phyloP scores from a whole-genome alignment of 2,329 filamentous ascomycete genomes.

The Volutella citrinella region DNA sequence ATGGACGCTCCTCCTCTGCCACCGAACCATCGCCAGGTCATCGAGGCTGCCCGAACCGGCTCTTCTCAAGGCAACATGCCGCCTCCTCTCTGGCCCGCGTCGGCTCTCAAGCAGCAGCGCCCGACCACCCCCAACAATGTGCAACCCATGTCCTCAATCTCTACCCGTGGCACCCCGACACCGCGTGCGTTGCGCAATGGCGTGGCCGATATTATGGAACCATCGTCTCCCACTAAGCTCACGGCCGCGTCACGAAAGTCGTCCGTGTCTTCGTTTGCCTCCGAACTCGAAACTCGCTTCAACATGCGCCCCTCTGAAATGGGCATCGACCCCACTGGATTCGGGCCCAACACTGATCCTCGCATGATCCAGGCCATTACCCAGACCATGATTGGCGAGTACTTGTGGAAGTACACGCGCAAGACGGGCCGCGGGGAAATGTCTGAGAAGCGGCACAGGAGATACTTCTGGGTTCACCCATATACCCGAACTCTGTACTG shows the following conservation, averaged over 20 bases:
- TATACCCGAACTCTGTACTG: conserved; percentile 97
- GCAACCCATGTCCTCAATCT: conserved; percentile 42
- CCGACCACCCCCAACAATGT: conserved; percentile 60
- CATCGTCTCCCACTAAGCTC: conserved; percentile 47
- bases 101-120: conserved; percentile 54
- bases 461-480: conserved; percentile 99
- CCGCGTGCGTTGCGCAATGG: conserved; percentile 48
- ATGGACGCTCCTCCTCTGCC: conserved; percentile 69
- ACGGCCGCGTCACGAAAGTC: conserved; percentile 51
- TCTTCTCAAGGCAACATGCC: conserved; percentile 66
- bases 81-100: conserved; percentile 80
- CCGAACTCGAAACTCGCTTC: conserved; percentile 89
- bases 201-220: conserved; percentile 43
- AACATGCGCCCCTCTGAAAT: conserved; percentile 63
- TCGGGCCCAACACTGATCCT: conserved; percentile 77
- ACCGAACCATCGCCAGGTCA: conserved; percentile 76
- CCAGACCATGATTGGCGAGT: conserved; percentile 99
- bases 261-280: conserved; percentile 92
- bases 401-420: conserved; percentile 97
- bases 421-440: conserved; percentile 86
- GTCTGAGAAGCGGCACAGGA: conserved; percentile 84
- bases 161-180: conserved; percentile 56
- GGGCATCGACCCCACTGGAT: conserved; percentile 52
- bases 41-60: conserved; percentile 70
- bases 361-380: conserved; percentile 99